Conservation (phyloP, 2,329 filamentous ascomycete genomes). For the Ascocoryne sarcoides region DNA sequence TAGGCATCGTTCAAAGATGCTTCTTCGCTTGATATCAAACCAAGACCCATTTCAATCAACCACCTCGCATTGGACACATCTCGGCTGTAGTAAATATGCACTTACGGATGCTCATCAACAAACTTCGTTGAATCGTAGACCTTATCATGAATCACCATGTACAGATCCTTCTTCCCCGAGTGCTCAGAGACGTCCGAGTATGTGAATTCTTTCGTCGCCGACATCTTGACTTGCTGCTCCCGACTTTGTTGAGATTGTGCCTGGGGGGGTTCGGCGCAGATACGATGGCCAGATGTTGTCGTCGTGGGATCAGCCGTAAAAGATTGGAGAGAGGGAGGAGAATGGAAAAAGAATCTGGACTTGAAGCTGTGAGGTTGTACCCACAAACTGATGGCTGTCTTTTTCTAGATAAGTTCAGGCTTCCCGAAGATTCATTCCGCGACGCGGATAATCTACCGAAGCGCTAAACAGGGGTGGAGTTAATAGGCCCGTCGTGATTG, state of each 20-base stretch:
- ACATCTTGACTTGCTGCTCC: neutral
- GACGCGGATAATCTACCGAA: too few species aligned
- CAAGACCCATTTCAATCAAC: too few species aligned
- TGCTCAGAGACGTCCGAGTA: slow-evolving; percentile 76
- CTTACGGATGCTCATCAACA: slow-evolving; percentile 91
- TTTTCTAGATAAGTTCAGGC: slow-evolving; percentile 1
- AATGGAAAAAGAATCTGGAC: neutral
- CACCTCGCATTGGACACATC: too few species aligned
- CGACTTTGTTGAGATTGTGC: neutral
- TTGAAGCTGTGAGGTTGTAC: neutral
- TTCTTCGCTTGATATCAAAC: too few species aligned
- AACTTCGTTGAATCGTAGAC: slow-evolving; percentile 87
- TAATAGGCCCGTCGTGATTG: neutral
- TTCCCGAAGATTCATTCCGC: too few species aligned
- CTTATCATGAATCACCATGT: slow-evolving; percentile 88
- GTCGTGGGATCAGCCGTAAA: neutral
- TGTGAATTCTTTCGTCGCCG: slow-evolving; percentile 45
- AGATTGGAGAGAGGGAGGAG: neutral
- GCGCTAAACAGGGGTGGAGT: neutral
- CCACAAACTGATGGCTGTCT: neutral
- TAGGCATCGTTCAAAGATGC: too few species aligned
- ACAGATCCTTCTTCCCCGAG: slow-evolving; percentile 91
- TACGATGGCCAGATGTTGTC: slow-evolving; percentile 1
- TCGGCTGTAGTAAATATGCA: too few species aligned
- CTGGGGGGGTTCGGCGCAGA: neutral